Base-by-base conservation (phyloP, 352 stramenopile species). In the Hyaloperonospora arabidopsidis region DNA sequence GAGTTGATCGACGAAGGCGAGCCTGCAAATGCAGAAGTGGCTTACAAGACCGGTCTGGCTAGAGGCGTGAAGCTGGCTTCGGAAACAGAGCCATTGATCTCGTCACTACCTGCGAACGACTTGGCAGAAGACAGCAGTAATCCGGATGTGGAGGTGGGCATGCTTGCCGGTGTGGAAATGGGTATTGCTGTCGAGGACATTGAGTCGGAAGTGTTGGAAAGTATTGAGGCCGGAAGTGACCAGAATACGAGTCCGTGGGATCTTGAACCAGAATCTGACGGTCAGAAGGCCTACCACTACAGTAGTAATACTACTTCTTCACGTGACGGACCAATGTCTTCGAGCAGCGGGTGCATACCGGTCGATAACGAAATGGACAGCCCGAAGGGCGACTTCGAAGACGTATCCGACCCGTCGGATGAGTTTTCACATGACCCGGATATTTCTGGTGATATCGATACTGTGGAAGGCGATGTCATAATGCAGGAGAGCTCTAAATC, bases 401-500 rank as follows among this genome's bases (percentile, higher is more conserved):
- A 76, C 43, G 45, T 28, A 11, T 28, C 57, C 15, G 71, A 77
- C 29, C 45, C 46, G 18, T 21, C 53, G 34, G 73, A 84, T 36
- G 58, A 67, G 29, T 75, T 86, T 18, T 48, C 70, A 8, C 59
- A 57, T 6, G 74, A 77, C n/a, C 59, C 54, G 0, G 68, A 85
- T 19, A 83, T 85, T 44, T 74, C 68, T 4, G 59, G 57, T 45
- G 77, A 85, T 28, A 75, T 83, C 25, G 76, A 86, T 46, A 73
- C 63, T 21, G 76, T 83, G 21, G 71, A 72, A 19, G 57, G 52
- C 45, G 74, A 87, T 13, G 67, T 86, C 22, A 77, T 88, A 61
- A 67, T 70, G n/a, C 59, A 66, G 15, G 57, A 73, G 35, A 21
- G 52, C 2, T 45, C 68, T 11, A 79, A 72, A 61, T 49, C 63